A percentile compares a stretch with the other conserved stretches of the same genome.
These are phyloP conservation scores for Rhazya stricta DNA, from an alignment of 257 asterid species.

Conservation along the genomic window DNA sequence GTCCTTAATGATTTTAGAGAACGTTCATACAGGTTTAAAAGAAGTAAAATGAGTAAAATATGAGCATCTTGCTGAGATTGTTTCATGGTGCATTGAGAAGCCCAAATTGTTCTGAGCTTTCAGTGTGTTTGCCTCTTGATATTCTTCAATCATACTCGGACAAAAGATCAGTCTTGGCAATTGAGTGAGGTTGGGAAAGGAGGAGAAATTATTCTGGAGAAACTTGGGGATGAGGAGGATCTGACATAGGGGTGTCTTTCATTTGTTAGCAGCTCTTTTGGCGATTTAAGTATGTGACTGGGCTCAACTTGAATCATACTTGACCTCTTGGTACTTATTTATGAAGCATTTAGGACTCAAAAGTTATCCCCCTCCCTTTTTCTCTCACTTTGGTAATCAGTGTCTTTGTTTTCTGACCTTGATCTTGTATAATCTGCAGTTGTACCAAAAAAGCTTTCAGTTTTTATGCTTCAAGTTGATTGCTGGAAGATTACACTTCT, in stretches of 20 bases:
- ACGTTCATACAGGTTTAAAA: neutral
- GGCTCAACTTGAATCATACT: neutral
- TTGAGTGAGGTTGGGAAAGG: neutral
- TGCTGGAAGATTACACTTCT: conserved; percentile 76
- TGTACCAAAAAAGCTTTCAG: conserved; percentile 71
- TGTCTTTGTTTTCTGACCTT: neutral
- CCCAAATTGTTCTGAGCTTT: neutral
- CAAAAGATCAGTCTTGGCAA: neutral
- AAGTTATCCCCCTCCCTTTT: neutral
- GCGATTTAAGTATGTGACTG: neutral
- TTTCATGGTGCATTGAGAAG: neutral
- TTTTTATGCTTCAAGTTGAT: conserved; percentile 74
- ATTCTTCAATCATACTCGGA: neutral
- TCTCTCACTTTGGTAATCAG: neutral
- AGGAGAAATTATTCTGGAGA: too few relatives aligned
- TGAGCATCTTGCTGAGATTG: neutral
- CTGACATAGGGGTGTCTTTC: too few relatives aligned
- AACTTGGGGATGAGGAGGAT: too few relatives aligned
- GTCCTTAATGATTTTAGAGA: neutral
- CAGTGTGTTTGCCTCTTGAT: neutral
- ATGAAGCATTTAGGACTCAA: neutral
- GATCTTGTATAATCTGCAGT: conserved; percentile 37
- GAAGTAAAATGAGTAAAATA: neutral
- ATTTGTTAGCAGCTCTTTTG: neutral
- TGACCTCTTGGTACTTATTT: neutral